phyloP scores from a whole-genome alignment of 148 eudicot species.

The Vaccinium darrowii region DNA sequence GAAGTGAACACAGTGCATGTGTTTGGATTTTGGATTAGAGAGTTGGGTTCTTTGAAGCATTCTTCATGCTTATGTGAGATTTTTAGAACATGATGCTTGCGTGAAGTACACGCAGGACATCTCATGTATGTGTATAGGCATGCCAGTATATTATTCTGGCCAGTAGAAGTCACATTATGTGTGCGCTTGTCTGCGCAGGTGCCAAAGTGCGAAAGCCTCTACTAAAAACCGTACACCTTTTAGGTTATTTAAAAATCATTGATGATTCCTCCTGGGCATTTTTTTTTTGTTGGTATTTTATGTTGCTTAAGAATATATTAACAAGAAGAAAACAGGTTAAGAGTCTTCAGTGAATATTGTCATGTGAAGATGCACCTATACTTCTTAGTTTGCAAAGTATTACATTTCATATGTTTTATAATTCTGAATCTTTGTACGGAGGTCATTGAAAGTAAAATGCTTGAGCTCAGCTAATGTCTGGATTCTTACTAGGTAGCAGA shows the following conservation, averaged over 20 bases:
- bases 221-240: background rate
- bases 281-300: background rate
- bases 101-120: background rate
- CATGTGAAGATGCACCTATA: background rate
- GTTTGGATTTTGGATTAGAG: too few relatives aligned
- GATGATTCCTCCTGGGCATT: background rate
- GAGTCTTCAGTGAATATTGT: background rate
- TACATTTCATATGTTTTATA: background rate
- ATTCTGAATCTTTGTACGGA: background rate
- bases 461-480: slow-evolving; percentile 5
- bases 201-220: too few relatives aligned
- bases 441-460: background rate
- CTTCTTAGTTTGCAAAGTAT: background rate
- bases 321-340: slow-evolving; percentile 22
- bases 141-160: background rate
- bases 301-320: background rate
- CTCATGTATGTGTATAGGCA: background rate
- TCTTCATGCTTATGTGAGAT: background rate
- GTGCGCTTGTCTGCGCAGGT: too few relatives aligned
- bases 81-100: background rate
- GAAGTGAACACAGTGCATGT: too few relatives aligned
- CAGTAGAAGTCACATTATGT: background rate
- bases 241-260: background rate
- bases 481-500: slow-evolving; percentile 53
- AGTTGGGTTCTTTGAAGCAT: background rate